A percentile compares a stretch with the other conserved stretches of the same genome.
These are phyloP conservation scores for Metschnikowia matae DNA, from an alignment of 805 yeast species.

Conservation along the genomic window DNA sequence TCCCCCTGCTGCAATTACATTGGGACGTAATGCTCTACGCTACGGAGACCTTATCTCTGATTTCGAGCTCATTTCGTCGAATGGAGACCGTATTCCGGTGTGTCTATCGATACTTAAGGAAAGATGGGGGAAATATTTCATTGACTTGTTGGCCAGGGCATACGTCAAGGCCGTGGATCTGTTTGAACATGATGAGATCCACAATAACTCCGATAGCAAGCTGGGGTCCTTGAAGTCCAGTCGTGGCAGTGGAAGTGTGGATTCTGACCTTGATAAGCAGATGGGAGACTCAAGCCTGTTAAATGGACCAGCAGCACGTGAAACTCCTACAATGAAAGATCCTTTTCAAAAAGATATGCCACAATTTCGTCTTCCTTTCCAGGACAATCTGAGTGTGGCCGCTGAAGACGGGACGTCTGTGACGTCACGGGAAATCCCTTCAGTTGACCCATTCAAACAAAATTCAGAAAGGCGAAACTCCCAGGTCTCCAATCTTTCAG, in stretches of 20 bases:
- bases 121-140: slow-evolving; percentile 76
- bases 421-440: slow-evolving; percentile 11
- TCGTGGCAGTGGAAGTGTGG: slow-evolving; percentile 3
- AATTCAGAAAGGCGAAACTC: slow-evolving; percentile 12
- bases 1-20: slow-evolving; percentile 72
- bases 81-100: slow-evolving; percentile 63
- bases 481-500: slow-evolving; percentile 9
- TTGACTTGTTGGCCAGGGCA: slow-evolving; percentile 55
- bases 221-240: slow-evolving; percentile 13
- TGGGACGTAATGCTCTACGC: slow-evolving; percentile 70
- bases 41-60: slow-evolving; percentile 63
- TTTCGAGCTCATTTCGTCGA: slow-evolving; percentile 66
- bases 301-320: background rate
- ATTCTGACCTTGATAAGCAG: background rate
- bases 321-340: slow-evolving; percentile 17
- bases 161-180: slow-evolving; percentile 55
- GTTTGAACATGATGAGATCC: slow-evolving; percentile 29
- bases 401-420: slow-evolving; percentile 2
- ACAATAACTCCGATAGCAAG: slow-evolving; percentile 1
- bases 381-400: slow-evolving; percentile 32
- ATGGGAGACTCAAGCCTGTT: background rate
- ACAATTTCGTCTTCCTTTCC: slow-evolving; percentile 67
- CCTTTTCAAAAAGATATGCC: slow-evolving; percentile 43
- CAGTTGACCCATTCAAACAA: slow-evolving; percentile 25
- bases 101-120: slow-evolving; percentile 59